Evolutionary conservation across 352 stramenopile species (phyloP).

Genomic region (Phytopythium oedochilum): DNA sequence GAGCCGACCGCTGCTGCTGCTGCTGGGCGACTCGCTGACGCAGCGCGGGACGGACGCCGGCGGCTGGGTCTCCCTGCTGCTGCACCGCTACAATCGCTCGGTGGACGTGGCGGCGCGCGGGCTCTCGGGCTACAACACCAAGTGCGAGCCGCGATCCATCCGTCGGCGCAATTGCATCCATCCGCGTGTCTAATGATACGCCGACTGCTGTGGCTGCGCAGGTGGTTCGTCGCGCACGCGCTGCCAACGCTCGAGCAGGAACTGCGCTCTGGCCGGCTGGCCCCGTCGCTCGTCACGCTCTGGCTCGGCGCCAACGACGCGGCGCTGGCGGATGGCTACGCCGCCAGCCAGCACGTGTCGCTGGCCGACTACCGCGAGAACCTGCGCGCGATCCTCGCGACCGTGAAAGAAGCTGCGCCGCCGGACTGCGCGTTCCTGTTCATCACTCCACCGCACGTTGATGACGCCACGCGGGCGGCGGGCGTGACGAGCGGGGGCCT

Average conservation of each 20-base stretch:
- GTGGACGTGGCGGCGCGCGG: constrained; percentile 41
- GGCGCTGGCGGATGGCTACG: constrained; percentile 17
- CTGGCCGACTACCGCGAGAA: constrained; percentile 43
- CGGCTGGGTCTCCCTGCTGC: constrained; percentile 36
- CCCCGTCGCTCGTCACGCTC: constrained; percentile 49
- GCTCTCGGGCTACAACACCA: constrained; percentile 45
- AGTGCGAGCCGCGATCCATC: constrained; percentile 11
- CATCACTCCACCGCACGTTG: constrained; percentile 52
- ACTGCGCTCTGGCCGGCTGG: constrained; percentile 16
- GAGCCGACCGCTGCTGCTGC: constrained; percentile 21
- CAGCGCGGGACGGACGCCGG: constrained; percentile 24
- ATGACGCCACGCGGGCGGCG: constrained; percentile 25
- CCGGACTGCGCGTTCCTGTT: constrained; percentile 32
- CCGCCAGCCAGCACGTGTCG: constrained; percentile 37
- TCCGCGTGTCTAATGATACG: too few relatives aligned
- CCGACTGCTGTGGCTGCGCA: constrained; percentile 10
- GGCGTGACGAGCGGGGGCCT: constrained; percentile 8
- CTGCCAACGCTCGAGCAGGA: constrained; percentile 34
- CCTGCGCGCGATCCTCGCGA: constrained; percentile 22
- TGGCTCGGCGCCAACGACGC: constrained; percentile 72
- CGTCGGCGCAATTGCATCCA: neutral
- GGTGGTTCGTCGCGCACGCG: constrained; percentile 41
- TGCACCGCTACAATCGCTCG: constrained; percentile 39
- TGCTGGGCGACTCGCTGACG: constrained; percentile 52
- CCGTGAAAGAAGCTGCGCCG: constrained; percentile 11